Evolutionary conservation across 352 stramenopile genomes (phyloP), one percentile per base, ranked within the genome.

Genomic region (Globisporangium perplexum): DNA sequence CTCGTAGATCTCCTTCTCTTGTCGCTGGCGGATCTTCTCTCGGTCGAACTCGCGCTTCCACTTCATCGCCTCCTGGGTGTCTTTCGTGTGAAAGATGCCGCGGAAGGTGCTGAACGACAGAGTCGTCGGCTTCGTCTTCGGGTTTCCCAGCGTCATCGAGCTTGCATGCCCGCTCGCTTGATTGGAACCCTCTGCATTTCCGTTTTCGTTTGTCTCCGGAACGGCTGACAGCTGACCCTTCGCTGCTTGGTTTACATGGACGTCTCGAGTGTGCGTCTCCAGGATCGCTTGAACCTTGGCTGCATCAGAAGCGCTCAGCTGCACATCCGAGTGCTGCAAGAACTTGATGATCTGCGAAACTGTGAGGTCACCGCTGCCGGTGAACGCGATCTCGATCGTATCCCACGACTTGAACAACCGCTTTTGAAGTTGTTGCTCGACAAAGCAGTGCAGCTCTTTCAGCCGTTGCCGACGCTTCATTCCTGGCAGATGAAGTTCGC

Each of bases 11-110:
- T 87, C 77, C 42, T 88, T 79, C 47, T 93, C 80, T 31, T 90
- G 74, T 4, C 55, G 65, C 51, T 73, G 57, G 0, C 68, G 69
- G 1, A 69, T 58, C 30, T 82, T 84, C 38, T 91, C 77, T 1
- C 69, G 59, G n/a, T 91, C 77, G 36, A 89, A 85, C 49, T 93
- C 80, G 17, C 71, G 74, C 42, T 74, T 75, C 83, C 83, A 93
- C 11, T 57, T 69, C 2, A 62, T 60, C 10, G 66, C 63, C 15
- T 87, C 74, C 31, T 80, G 57, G 2, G 45, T 49, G 42, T 90
- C 71, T 26, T 67, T 62, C 2, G 77, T 71, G 28, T 83, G 74
- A 50, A 90, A 93, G 3, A 93, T 71, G 24, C 81, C 62, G 14
- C 66, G 65, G 52, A 93, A 90, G 0, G 62, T 63, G 38, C 82